Percentiles rank a stretch among this genome's conserved stretches.
Evolutionary conservation across 2,329 filamentous ascomycete species (phyloP).

Genomic region (Hymenoscyphus infarciens): DNA sequence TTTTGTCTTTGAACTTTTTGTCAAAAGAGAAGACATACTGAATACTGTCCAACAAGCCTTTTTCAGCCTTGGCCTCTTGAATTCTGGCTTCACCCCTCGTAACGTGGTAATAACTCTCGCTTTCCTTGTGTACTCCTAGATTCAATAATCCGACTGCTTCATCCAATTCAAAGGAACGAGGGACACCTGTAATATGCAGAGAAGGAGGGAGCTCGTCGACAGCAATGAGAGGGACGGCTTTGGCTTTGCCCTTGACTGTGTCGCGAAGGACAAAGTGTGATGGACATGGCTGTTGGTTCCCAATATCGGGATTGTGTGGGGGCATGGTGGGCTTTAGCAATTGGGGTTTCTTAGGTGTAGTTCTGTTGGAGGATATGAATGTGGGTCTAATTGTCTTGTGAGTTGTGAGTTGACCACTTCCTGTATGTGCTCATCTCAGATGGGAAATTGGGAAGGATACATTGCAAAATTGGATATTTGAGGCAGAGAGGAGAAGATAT

Average conservation of each 20-base stretch:
- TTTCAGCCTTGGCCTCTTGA: not conserved
- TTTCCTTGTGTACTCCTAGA: conserved; percentile 25
- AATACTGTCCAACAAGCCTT: conserved; percentile 2
- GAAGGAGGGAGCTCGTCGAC: conserved; percentile 48
- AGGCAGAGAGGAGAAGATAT: not conserved
- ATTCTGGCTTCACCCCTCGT: not conserved
- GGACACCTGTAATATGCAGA: conserved; percentile 37
- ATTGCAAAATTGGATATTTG: not conserved
- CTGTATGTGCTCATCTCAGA: not conserved
- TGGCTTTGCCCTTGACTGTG: conserved; percentile 19
- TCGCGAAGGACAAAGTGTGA: conserved; percentile 46
- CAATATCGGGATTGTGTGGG: not conserved
- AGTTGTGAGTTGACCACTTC: not conserved
- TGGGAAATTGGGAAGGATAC: not conserved
- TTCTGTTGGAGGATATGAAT: not conserved
- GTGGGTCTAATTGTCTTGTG: not conserved
- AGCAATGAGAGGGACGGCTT: conserved; percentile 53
- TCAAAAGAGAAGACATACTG: not conserved
- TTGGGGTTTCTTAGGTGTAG: not conserved
- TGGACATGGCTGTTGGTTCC: conserved; percentile 20
- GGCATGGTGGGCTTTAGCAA: conserved; percentile 7
- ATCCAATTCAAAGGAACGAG: conserved; percentile 33
- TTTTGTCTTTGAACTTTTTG: not conserved
- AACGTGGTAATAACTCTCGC: conserved; percentile 22
- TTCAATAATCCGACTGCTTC: conserved; percentile 32